Percentiles rank a stretch among this genome's conserved stretches.
These are phyloP conservation scores for Pythium utonaiense DNA, from an alignment of 352 stramenopile species.

Conservation along the genomic window DNA sequence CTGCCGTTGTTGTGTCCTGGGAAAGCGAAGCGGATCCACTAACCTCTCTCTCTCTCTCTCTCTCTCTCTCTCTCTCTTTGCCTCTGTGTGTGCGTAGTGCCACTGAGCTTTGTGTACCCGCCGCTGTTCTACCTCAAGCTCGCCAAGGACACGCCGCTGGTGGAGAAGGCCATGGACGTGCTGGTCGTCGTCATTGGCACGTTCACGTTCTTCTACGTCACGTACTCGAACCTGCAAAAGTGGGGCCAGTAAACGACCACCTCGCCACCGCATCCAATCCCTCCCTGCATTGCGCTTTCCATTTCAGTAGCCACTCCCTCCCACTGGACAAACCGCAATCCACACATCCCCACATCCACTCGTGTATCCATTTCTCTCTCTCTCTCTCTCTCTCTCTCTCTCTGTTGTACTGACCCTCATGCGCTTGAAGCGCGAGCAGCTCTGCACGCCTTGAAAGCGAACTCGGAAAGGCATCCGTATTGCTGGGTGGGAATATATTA, in stretches of 20 bases:
- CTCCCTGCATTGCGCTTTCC: not conserved
- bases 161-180: slow-evolving; percentile 57
- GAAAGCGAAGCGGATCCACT: too few species aligned
- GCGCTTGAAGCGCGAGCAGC: too few species aligned
- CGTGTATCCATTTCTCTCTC: not conserved
- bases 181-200: slow-evolving; percentile 58
- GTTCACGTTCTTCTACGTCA: slow-evolving; percentile 81
- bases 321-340: not conserved
- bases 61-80: too few species aligned
- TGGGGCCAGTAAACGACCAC: slow-evolving; percentile 49
- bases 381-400: too few species aligned
- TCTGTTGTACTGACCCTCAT: too few species aligned
- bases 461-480: too few species aligned
- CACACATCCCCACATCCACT: not conserved
- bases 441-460: too few species aligned
- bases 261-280: too few species aligned
- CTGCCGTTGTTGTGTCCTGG: too few species aligned
- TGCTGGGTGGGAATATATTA: slow-evolving; percentile 20
- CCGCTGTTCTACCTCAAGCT: slow-evolving; percentile 80
- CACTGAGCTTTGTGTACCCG: slow-evolving; percentile 78
- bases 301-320: too few species aligned
- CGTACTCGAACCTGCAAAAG: slow-evolving; percentile 70
- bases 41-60: too few species aligned
- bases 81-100: slow-evolving; percentile 57
- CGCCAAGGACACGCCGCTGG: slow-evolving; percentile 34